Conservation (phyloP, 768 basidiomycete species). For the Lentinula detonsa region DNA sequence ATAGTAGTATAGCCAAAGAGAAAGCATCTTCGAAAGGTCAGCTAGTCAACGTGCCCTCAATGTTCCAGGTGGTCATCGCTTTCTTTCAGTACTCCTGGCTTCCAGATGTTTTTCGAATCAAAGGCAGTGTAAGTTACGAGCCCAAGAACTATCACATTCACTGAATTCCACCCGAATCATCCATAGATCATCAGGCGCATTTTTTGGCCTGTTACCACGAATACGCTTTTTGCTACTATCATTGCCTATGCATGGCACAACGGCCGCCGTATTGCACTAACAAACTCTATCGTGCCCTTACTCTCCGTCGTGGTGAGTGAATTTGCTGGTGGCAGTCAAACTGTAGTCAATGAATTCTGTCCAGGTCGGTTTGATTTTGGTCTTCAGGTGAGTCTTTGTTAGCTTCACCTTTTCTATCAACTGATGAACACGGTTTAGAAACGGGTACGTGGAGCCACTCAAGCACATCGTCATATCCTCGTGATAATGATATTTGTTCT, state of each 20-base stretch:
- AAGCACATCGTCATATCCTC: neutral
- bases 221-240: conserved; percentile 65
- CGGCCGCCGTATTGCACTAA: conserved; percentile 57
- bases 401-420: neutral
- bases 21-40: conserved; percentile 47
- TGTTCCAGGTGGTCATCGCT: too few species aligned
- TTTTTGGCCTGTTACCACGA: conserved; percentile 76
- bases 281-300: conserved; percentile 83
- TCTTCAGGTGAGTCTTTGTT: conserved; percentile 58
- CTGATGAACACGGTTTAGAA: conserved; percentile 33
- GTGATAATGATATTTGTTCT: neutral
- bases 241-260: conserved; percentile 54
- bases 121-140: conserved; percentile 64
- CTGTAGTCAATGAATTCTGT: neutral
- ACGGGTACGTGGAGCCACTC: conserved; percentile 41
- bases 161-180: neutral
- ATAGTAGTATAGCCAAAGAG: conserved; percentile 31
- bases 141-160: neutral
- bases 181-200: conserved; percentile 65
- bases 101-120: conserved; percentile 78
- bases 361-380: conserved; percentile 83
- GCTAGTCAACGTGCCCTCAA: neutral
- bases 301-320: conserved; percentile 83
- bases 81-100: conserved; percentile 74
- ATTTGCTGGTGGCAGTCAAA: neutral